Evolutionary conservation across 2,329 filamentous ascomycete species (phyloP), one percentile per base, ranked within the genome.

Genomic region (Penicillium nordicum): DNA sequence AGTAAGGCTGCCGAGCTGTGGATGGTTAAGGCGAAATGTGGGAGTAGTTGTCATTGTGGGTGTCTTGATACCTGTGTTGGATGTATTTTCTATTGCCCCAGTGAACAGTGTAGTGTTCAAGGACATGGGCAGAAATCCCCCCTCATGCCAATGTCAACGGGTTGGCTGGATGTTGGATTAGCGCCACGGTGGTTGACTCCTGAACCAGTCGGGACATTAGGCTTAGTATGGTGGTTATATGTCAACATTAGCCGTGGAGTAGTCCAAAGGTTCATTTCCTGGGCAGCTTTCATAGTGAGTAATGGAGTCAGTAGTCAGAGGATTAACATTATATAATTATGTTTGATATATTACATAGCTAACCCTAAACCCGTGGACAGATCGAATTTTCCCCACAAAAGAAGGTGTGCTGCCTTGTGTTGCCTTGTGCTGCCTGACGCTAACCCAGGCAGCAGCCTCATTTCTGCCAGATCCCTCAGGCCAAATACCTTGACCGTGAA

Each of bases 341-440:
- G 12, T 32, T 32, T 32, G 27, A 29, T 29, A 9, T 29, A 32
- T 32, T 32, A 32, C 11, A 32, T n/a, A n/a, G 30, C 11, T 5
- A 34, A 16, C 32, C 14, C 18, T 18, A 18, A 18, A 18, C 18
- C 18, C 18, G 18, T 34, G 32, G 6, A 16, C 16, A 34, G 5
- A 38, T 11, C 36, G 9, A 14, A 6, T 7, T 5, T 38, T 11
- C 44, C 25, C 44, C 44, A 46, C 44, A 25, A 21, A 42, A 47
- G 21, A 12, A 34, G 25, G 25, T 46, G 42, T 48, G 50, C 18
- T 53, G 50, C 50, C 50, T 42, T 45, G 41, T 53, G 50, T 18
- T 53, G 50, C 50, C 50, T 43, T 43, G 23, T 27, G 23, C 10
- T 43, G 40, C 40, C 41, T n/a, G 16, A 1, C 41, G 23, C 23